Percentiles rank a stretch among this genome's conserved stretches.
These are phyloP conservation scores for Linnemannia schmuckeri DNA, from an alignment of 192 early-diverging fungal species.

Conservation along the genomic window DNA sequence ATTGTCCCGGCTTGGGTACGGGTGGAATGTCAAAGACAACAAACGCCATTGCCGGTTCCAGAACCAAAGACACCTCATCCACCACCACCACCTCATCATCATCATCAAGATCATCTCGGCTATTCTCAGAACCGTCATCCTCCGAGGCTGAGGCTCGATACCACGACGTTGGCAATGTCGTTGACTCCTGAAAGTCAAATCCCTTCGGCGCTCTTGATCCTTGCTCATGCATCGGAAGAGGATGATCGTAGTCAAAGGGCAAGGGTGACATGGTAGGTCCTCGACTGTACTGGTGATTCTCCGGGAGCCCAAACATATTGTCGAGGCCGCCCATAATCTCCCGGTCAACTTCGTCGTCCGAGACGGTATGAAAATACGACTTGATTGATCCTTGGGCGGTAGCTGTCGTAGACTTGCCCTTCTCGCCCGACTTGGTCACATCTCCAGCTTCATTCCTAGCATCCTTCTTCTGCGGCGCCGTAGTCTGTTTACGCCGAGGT, in stretches of 20 bases:
- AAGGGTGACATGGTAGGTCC: not conserved
- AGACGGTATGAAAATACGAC: constrained; percentile 18
- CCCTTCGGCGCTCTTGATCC: not conserved
- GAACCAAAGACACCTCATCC: not conserved
- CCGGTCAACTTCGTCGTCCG: constrained; percentile 44
- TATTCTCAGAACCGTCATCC: not conserved
- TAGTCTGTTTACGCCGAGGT: not conserved
- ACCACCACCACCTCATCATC: not conserved
- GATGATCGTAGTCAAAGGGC: not conserved
- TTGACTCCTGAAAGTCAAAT: constrained; percentile 10
- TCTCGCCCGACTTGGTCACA: not conserved
- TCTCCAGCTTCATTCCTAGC: not conserved
- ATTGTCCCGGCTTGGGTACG: constrained; percentile 13
- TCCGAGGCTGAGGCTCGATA: not conserved
- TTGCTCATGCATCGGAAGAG: not conserved
- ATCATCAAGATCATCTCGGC: not conserved
- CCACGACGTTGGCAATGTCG: constrained; percentile 4
- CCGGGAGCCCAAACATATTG: not conserved
- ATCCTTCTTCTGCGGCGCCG: not conserved
- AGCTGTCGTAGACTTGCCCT: not conserved
- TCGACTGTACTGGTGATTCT: not conserved
- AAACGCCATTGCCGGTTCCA: not conserved
- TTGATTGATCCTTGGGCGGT: not conserved
- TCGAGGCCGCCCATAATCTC: constrained; percentile 45
- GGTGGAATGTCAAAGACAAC: constrained; percentile 11